A percentile compares a stretch with the other conserved stretches of the same genome.
Evolutionary conservation across 305 asterid species (phyloP).

Genomic region (Coffea humblotiana): DNA sequence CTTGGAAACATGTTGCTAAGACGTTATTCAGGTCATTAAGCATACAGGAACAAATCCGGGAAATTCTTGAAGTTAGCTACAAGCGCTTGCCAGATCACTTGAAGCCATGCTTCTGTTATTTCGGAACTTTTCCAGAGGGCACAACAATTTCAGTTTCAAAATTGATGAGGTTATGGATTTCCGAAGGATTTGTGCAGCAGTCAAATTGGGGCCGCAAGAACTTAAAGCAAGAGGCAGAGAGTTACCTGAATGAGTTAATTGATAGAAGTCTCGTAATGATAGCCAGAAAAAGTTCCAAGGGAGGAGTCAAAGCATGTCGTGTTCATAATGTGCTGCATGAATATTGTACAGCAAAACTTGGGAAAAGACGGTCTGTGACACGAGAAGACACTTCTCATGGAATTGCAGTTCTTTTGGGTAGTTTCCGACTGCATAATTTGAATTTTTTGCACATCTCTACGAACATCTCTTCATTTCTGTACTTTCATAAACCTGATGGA

Average conservation of each 20-base stretch:
- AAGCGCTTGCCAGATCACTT: neutral
- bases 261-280: neutral
- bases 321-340: neutral
- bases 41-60: neutral
- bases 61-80: neutral
- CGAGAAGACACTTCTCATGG: neutral
- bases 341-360: neutral
- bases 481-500: neutral
- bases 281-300: neutral
- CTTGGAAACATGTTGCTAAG: neutral
- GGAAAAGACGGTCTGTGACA: neutral
- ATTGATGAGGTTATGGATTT: neutral
- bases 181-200: slow-evolving; percentile 1
- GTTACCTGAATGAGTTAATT: neutral
- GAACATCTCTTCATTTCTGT: neutral
- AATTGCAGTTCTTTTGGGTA: neutral
- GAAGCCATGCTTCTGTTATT: neutral
- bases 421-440: neutral
- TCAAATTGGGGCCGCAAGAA: neutral
- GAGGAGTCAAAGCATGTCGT: neutral
- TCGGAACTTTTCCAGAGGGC: neutral
- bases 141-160: neutral
- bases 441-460: neutral
- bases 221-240: neutral
- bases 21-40: neutral